phyloP scores from a whole-genome alignment of 2,329 filamentous ascomycete genomes.

The Trichoderma gracile region DNA sequence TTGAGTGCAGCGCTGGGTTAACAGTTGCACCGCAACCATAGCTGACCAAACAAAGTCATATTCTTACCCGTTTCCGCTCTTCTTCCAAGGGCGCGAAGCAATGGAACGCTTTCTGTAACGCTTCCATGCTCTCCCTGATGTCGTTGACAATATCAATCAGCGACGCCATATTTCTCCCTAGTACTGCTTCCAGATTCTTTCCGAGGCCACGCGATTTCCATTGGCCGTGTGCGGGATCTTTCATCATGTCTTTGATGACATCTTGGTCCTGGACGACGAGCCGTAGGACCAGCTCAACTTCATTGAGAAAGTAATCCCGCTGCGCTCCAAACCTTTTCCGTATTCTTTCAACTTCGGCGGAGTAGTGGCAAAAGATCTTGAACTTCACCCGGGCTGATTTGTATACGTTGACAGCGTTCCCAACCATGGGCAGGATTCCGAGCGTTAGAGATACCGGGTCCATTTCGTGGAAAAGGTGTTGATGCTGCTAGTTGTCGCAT shows the following conservation, averaged over 20 bases:
- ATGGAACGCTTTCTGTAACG: background rate
- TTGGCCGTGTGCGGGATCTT: background rate
- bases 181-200: background rate
- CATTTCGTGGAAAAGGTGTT: background rate
- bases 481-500: background rate
- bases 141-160: background rate
- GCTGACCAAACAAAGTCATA: too few relatives aligned
- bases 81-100: background rate
- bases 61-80: background rate
- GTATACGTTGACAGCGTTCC: background rate
- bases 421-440: background rate
- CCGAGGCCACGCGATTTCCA: background rate
- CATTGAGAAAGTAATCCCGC: slow-evolving; percentile 3
- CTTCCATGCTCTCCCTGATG: background rate
- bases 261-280: background rate
- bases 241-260: background rate
- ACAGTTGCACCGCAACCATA: background rate
- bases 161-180: background rate
- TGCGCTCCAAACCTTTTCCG: background rate
- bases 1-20: background rate
- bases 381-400: slow-evolving; percentile 1
- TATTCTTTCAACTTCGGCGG: slow-evolving; percentile 9
- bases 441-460: background rate
- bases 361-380: slow-evolving; percentile 7
- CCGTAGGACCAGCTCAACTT: background rate